Evolutionary conservation across 176 grass and related monocot genomes (phyloP).

Genomic region (Tuctoria greenei): DNA sequence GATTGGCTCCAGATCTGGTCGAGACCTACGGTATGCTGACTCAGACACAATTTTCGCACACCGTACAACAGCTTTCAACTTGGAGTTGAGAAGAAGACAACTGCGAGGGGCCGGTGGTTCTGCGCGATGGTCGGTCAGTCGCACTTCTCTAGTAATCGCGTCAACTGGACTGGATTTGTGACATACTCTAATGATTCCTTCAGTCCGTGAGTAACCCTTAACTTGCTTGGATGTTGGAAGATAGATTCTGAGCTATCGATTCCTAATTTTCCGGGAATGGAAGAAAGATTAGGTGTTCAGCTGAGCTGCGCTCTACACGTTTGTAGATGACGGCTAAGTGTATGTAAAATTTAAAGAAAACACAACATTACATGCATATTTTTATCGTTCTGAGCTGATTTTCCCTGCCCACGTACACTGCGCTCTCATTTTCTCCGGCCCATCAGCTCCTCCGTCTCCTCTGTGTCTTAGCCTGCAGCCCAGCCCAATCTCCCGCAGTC

Average conservation of each 20-base stretch:
- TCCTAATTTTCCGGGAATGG: neutral
- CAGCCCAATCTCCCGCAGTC: no score
- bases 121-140: neutral
- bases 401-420: neutral
- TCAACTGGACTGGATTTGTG: neutral
- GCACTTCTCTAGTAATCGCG: neutral
- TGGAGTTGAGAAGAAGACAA: neutral
- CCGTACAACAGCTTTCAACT: neutral
- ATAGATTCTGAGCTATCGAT: neutral
- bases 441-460: no score
- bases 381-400: no score
- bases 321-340: no score
- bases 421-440: no score
- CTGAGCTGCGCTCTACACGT: no score
- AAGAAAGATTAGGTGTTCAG: neutral
- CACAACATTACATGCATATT: no score
- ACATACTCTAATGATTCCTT: neutral
- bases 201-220: neutral
- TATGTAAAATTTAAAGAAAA: no score
- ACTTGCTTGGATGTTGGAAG: neutral
- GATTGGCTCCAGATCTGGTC: neutral
- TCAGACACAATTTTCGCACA: neutral
- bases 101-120: neutral
- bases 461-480: no score
- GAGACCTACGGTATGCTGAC: neutral